Evolutionary conservation across 176 grass and related monocot genomes (phyloP).

Genomic region (Bromus sterilis): DNA sequence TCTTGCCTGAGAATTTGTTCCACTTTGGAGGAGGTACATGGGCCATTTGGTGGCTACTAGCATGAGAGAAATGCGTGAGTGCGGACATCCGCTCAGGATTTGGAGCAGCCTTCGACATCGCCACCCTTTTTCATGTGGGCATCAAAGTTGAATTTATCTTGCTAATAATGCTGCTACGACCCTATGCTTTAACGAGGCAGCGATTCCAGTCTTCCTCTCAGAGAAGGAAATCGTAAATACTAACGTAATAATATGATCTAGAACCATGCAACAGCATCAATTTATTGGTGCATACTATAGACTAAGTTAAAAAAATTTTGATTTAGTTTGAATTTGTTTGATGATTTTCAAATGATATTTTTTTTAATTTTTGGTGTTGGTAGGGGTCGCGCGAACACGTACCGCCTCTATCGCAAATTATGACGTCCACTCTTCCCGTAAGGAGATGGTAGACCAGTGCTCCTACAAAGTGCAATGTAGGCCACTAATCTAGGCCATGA

Average conservation of each 20-base stretch:
- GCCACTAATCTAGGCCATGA: neutral
- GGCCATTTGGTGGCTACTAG: constrained; percentile 39
- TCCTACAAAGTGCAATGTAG: neutral
- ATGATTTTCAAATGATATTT: too few relatives aligned
- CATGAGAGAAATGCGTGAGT: constrained; percentile 48
- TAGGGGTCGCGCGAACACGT: constrained; percentile 53
- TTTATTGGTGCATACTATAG: too few relatives aligned
- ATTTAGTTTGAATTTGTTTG: too few relatives aligned
- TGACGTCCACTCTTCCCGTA: constrained; percentile 40
- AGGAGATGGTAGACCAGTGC: neutral
- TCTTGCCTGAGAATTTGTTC: constrained; percentile 17
- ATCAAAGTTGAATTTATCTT: constrained; percentile 31
- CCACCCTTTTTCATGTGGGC: constrained; percentile 39
- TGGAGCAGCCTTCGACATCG: constrained; percentile 32
- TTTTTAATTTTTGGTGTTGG: neutral
- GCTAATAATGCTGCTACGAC: too few relatives aligned
- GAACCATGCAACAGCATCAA: too few relatives aligned
- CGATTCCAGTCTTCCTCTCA: too few relatives aligned
- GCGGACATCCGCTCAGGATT: constrained; percentile 38
- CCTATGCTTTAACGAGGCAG: too few relatives aligned
- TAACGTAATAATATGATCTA: too few relatives aligned
- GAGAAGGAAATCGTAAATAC: too few relatives aligned
- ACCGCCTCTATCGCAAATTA: constrained; percentile 56
- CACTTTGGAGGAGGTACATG: constrained; percentile 31
- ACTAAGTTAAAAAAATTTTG: too few relatives aligned